These are phyloP conservation scores for Amaranthus tricolor DNA, from an alignment of 179 eudicot genomes.

Conservation along the genomic window DNA sequence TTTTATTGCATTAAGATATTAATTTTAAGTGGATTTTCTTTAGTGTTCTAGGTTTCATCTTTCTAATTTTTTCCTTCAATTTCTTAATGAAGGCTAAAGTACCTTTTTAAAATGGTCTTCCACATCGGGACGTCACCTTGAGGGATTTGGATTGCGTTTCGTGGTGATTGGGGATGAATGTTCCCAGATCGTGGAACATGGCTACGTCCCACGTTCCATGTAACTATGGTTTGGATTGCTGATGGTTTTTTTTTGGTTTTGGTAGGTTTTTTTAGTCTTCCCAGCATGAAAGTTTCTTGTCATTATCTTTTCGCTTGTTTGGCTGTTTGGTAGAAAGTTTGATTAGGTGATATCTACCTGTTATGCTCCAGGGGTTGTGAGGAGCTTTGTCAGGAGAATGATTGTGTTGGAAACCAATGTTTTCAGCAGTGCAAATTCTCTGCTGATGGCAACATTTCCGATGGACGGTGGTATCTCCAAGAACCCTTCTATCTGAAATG, in stretches of 20 bases:
- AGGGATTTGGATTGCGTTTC: no score
- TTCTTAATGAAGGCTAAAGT: no score
- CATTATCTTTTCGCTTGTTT: neutral
- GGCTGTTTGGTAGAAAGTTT: neutral
- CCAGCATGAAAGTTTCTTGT: neutral
- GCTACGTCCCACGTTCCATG: no score
- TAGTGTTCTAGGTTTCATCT: no score
- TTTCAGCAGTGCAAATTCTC: conserved; percentile 64
- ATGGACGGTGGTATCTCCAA: conserved; percentile 70
- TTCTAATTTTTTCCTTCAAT: no score
- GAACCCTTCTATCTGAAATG: conserved; percentile 69
- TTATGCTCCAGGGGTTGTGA: conserved; percentile 53
- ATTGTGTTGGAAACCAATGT: conserved; percentile 67
- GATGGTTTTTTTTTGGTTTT: neutral
- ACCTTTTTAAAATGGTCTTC: no score
- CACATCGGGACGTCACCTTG: no score
- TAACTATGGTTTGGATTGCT: no score
- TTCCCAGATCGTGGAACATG: no score
- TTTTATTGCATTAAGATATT: no score
- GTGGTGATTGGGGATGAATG: no score
- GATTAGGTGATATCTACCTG: neutral
- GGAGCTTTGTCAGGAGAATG: conserved; percentile 59
- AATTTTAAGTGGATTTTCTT: no score
- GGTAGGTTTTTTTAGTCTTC: neutral
- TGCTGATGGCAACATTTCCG: conserved; percentile 45